Conservation (phyloP, 2,329 filamentous ascomycete genomes). For the Dendryphion nanum region DNA sequence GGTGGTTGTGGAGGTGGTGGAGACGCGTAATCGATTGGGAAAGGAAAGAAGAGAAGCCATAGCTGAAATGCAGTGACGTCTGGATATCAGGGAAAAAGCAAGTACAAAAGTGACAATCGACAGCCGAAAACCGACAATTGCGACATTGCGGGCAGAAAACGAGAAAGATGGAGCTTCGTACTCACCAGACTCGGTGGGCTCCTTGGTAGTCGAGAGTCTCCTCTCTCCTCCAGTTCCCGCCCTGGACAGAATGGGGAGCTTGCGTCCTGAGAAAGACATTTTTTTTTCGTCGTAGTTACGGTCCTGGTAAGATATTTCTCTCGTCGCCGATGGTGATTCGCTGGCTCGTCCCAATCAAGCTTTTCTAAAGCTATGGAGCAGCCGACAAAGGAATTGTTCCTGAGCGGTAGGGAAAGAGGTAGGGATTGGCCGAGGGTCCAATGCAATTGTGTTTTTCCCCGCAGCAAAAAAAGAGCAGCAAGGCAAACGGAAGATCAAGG, state of each 20-base stretch:
- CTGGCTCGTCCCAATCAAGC: background rate
- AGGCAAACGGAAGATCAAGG: too few relatives aligned
- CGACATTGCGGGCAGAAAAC: background rate
- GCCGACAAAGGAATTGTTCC: too few relatives aligned
- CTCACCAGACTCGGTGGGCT: constrained; percentile 37
- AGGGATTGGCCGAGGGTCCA: too few relatives aligned
- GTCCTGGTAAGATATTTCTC: too few relatives aligned
- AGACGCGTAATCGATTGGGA: too few relatives aligned
- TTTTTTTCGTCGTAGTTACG: too few relatives aligned
- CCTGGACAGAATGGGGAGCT: constrained; percentile 29
- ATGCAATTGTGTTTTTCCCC: too few relatives aligned
- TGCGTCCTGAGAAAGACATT: constrained; percentile 38
- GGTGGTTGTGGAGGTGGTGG: too few relatives aligned
- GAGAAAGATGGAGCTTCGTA: constrained; percentile 8
- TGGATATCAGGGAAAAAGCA: background rate
- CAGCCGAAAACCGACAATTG: background rate
- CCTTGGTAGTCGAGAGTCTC: constrained; percentile 36
- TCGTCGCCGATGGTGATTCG: too few relatives aligned
- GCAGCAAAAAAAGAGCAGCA: too few relatives aligned
- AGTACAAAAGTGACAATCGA: constrained; percentile 1
- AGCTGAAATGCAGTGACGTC: background rate
- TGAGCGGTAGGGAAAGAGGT: too few relatives aligned
- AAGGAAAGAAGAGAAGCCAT: background rate
- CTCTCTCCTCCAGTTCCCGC: constrained; percentile 25
- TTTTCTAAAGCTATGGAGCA: constrained; percentile 1